These are phyloP conservation scores for Thermothielavioides terrestris DNA, from an alignment of 495 filamentous ascomycete genomes.

Conservation along the genomic window DNA sequence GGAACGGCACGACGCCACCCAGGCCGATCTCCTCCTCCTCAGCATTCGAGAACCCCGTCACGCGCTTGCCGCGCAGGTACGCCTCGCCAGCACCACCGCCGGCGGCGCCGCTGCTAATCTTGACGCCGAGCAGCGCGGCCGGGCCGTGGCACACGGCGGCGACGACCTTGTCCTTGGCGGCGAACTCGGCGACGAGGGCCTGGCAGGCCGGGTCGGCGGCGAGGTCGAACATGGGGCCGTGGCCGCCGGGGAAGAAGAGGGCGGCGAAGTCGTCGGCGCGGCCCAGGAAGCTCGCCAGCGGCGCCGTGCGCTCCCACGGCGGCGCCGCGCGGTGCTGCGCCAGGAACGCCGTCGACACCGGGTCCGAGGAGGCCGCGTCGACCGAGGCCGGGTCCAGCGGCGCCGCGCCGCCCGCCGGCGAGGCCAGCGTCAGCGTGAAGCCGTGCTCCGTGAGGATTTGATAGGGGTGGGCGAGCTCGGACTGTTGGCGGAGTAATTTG, in stretches of 20 bases:
- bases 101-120: too few species aligned
- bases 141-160: slow-evolving; percentile 64
- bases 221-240: slow-evolving; percentile 75
- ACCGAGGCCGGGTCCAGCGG: slow-evolving; percentile 60
- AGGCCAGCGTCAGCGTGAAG: slow-evolving; percentile 51
- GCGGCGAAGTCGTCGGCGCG: slow-evolving; percentile 55
- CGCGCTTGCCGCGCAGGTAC: slow-evolving; percentile 46
- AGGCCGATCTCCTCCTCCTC: slow-evolving; percentile 53
- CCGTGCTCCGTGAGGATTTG: slow-evolving; percentile 45
- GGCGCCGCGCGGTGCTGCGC: slow-evolving; percentile 38
- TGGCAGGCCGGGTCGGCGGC: slow-evolving; percentile 42
- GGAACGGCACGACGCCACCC: slow-evolving; percentile 50
- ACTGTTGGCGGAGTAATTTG: slow-evolving; percentile 23
- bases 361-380: slow-evolving; percentile 50
- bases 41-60: slow-evolving; percentile 60
- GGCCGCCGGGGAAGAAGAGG: slow-evolving; percentile 66
- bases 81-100: slow-evolving; percentile 37
- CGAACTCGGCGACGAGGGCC: slow-evolving; percentile 53
- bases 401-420: slow-evolving; percentile 57
- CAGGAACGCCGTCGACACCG: slow-evolving; percentile 43
- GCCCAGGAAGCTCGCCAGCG: slow-evolving; percentile 43
- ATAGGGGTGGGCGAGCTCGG: slow-evolving; percentile 66
- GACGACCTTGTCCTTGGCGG: slow-evolving; percentile 50
- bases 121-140: slow-evolving; percentile 51
- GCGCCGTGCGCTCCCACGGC: slow-evolving; percentile 56